Base-by-base conservation (phyloP, 2,329 filamentous ascomycete genomes). In the Sphaceloma murrayae region DNA sequence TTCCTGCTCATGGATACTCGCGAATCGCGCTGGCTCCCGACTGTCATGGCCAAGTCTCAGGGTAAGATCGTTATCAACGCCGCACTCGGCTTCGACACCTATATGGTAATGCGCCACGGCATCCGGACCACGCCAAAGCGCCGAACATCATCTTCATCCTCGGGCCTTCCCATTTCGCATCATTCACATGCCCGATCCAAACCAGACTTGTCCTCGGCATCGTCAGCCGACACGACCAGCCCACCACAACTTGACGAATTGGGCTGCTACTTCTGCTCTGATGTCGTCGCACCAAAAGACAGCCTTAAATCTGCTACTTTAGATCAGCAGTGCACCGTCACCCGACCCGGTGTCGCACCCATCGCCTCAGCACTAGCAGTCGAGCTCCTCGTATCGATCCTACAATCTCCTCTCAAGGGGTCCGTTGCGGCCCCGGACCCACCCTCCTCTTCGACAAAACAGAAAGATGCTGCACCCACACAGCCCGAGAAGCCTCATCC, bases 251-350 rank as follows among this genome's bases (percentile, higher is more conserved):
- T 31, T 2, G 68, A 77, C 42, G 78, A 85, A 18, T 70, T 96
- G 18, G 91, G 91, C 7, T 98, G 91, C 64, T 98, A 98, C 62
- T 98, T 96, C 64, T 98, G 91, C 66, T 96, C 94, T 56, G 91
- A 98, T 60, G 89, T 98, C 18, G 89, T 96, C 39, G 85, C 89
- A 5, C 91, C 91, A 16, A 82, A 82, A 50, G 86, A 96, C 67
- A 88, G 94, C 68, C 75, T 94, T 58, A 94, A 89, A 63, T 87
- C 94, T 56, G 85, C 88, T 54, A 96, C 91, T 0, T 78, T 98
- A 8, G 91, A 98, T 60, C 91, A 98, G 61, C 91, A 96, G 65
- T 98, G 91, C 63, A 98, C 91, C 0, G 91, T 98, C 14, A 98
- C 91, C 2, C 78, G 91, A 7, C 91, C 91, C 0, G 91, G 91